A percentile compares a stretch with the other conserved stretches of the same genome.
These are phyloP conservation scores for Fusarium sp. DNA, from an alignment of 2,329 filamentous ascomycete genomes.

Conservation along the genomic window DNA sequence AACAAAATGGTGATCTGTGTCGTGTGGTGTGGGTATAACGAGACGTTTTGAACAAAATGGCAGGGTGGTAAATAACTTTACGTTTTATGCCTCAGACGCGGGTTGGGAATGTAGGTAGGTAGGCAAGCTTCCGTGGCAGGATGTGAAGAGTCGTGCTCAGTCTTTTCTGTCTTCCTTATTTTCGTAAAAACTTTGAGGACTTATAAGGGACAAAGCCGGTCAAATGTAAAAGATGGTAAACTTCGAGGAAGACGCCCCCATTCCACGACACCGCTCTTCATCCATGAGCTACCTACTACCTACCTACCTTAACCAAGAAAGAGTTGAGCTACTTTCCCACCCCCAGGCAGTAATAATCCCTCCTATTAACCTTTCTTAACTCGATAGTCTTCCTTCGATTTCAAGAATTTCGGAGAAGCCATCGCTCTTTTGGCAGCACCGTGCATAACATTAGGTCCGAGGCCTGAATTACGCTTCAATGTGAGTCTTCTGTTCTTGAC, in stretches of 20 bases:
- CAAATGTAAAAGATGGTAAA: neutral
- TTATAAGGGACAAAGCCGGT: neutral
- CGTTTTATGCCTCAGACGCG: conserved; percentile 15
- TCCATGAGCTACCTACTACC: no score
- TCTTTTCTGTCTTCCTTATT: conserved; percentile 8
- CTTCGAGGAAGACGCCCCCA: neutral
- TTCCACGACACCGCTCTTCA: conserved; percentile 30
- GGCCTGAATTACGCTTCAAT: neutral
- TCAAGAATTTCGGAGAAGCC: neutral
- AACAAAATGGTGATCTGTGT: neutral
- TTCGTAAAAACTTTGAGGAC: neutral
- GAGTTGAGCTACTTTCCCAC: neutral
- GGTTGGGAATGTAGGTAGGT: neutral
- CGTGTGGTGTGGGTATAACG: neutral
- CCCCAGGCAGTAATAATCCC: neutral
- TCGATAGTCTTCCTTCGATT: neutral
- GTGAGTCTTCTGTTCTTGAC: neutral
- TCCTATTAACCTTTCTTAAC: neutral
- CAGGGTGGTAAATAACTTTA: conserved; percentile 8
- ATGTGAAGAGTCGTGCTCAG: neutral
- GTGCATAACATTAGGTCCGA: neutral
- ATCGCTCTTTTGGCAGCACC: neutral
- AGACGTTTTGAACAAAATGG: neutral
- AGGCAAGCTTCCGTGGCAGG: neutral
- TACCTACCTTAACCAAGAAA: neutral